Evolutionary conservation across 768 basidiomycete species (phyloP).

Genomic region (Calocybe gangraenosa): DNA sequence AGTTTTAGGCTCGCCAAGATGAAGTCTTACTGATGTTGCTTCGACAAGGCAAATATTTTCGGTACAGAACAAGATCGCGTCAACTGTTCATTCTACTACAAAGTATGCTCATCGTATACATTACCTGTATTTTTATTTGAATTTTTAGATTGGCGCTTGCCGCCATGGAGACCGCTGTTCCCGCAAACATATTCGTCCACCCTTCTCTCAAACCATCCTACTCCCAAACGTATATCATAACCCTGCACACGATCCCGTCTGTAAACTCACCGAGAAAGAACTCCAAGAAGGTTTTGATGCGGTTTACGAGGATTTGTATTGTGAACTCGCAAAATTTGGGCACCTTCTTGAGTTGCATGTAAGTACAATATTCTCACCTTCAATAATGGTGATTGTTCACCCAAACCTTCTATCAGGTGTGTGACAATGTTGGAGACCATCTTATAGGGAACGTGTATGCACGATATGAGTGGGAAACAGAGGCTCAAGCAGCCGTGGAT

Average conservation of each 20-base stretch:
- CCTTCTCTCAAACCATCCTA: constrained; percentile 95
- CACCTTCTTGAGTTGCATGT: constrained; percentile 95
- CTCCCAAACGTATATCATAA: constrained; percentile 98
- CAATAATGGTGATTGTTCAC: not conserved
- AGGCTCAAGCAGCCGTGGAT: constrained; percentile 91
- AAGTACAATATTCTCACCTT: constrained; percentile 23
- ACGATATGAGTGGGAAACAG: constrained; percentile 97
- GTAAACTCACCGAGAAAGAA: constrained; percentile 84
- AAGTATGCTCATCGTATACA: constrained; percentile 42
- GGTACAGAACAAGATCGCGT: constrained; percentile 94
- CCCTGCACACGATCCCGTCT: constrained; percentile 89
- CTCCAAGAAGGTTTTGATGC: constrained; percentile 90
- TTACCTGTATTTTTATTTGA: constrained; percentile 7
- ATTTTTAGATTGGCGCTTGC: constrained; percentile 88
- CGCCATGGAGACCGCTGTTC: constrained; percentile 98
- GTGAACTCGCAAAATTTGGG: constrained; percentile 92
- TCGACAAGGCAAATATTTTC: constrained; percentile 83
- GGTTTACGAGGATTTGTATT: constrained; percentile 94
- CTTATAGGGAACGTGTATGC: constrained; percentile 97
- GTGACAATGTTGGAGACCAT: constrained; percentile 99
- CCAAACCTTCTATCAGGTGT: constrained; percentile 54
- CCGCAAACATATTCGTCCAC: constrained; percentile 95
- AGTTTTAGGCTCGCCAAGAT: constrained; percentile 16
- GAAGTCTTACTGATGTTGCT: too few species aligned
- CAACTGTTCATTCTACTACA: constrained; percentile 99